Percentiles rank a stretch among this genome's conserved stretches.
Evolutionary conservation across 2,329 filamentous ascomycete genomes (phyloP).

Genomic region (Epicoccum nigrum): DNA sequence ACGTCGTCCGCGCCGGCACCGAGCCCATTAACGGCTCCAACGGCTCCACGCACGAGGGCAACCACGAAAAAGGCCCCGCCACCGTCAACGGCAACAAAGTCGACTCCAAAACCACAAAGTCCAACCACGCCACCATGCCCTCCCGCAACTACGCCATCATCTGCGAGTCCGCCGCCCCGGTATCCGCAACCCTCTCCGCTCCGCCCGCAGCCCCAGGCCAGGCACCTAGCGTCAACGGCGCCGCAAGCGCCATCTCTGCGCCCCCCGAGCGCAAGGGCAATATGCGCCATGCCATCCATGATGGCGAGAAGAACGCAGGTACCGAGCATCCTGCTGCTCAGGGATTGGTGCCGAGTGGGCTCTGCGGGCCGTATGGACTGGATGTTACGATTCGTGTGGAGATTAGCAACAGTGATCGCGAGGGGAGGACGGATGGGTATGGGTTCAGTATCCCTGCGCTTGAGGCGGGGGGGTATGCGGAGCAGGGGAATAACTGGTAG

Average conservation of each 20-base stretch:
- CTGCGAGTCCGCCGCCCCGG: conserved; percentile 54
- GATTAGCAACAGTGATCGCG: conserved; percentile 51
- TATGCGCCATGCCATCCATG: conserved; percentile 71
- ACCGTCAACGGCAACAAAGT: conserved; percentile 33
- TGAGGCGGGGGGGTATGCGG: conserved; percentile 20
- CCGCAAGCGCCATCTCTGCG: conserved; percentile 34
- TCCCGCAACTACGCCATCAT: conserved; percentile 70
- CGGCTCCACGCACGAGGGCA: conserved; percentile 25
- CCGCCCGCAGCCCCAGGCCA: conserved; percentile 30
- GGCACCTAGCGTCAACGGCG: conserved; percentile 34
- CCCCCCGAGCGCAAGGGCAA: conserved; percentile 58
- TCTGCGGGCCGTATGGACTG: conserved; percentile 53
- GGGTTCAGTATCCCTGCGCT: conserved; percentile 57
- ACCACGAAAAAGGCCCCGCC: conserved; percentile 21
- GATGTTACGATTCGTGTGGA: conserved; percentile 58
- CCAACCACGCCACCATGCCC: conserved; percentile 86
- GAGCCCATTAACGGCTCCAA: conserved; percentile 24
- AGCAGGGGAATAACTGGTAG: conserved; percentile 28
- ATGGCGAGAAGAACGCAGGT: conserved; percentile 78
- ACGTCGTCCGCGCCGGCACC: conserved; percentile 27
- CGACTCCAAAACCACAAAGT: conserved; percentile 66
- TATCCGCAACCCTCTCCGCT: conserved; percentile 28
- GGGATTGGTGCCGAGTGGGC: conserved; percentile 50
- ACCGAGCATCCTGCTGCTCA: conserved; percentile 75
- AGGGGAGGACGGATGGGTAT: conserved; percentile 57